Evolutionary conservation across 345 rosid species (phyloP).

Genomic region (Eucalyptus pauciflora): DNA sequence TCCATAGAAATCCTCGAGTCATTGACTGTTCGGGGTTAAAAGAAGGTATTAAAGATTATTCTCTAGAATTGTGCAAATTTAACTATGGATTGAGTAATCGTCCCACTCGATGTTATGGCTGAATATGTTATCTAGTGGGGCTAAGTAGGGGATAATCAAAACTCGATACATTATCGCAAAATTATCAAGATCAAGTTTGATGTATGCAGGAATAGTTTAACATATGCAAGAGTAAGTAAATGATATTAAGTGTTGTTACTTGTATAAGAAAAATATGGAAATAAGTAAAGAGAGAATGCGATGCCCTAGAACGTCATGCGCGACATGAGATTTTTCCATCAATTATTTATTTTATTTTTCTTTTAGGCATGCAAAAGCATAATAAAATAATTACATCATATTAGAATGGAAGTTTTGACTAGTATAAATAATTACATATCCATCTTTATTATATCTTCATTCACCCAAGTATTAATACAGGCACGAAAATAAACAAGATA

Average conservation of each 20-base stretch:
- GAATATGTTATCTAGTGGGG: background rate
- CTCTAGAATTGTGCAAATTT: too few species aligned
- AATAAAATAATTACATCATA: too few species aligned
- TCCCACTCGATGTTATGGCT: background rate
- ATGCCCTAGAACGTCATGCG: background rate
- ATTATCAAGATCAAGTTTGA: background rate
- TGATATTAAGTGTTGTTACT: background rate
- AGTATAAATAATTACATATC: too few species aligned
- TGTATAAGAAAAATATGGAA: background rate
- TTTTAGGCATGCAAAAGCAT: background rate
- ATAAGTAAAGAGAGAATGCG: background rate
- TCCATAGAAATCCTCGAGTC: background rate
- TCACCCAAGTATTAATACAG: too few species aligned
- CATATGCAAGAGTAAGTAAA: background rate
- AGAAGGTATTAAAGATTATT: background rate
- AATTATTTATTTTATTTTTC: too few species aligned
- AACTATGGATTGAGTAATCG: background rate
- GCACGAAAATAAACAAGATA: too few species aligned
- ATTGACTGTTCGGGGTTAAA: background rate
- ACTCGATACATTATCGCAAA: background rate
- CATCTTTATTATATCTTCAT: too few species aligned
- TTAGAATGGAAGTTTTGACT: too few species aligned
- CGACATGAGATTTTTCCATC: background rate
- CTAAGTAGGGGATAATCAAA: background rate
- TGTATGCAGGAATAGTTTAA: too few species aligned